A percentile compares a stretch with the other conserved stretches of the same genome.
These are phyloP conservation scores for Gonium pectorale DNA, from an alignment of 139 green algal genomes.

Conservation along the genomic window DNA sequence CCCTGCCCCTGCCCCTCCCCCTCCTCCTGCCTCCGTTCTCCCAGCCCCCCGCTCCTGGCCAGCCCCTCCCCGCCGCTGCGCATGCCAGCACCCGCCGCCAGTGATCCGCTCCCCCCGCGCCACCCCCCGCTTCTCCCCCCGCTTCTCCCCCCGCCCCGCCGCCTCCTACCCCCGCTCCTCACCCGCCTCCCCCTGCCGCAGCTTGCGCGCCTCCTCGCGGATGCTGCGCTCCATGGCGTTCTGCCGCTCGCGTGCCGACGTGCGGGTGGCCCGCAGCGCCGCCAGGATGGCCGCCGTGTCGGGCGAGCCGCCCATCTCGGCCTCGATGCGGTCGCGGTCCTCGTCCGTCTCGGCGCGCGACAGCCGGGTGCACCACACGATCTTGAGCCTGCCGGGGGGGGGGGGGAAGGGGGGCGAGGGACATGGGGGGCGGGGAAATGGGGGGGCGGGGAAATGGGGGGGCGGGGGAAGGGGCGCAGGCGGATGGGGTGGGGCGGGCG, in stretches of 20 bases:
- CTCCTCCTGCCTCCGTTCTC: no score
- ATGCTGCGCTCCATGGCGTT: slow-evolving; percentile 90
- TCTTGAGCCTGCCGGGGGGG: slow-evolving; percentile 62
- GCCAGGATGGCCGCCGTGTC: slow-evolving; percentile 83
- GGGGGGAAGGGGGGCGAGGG: not conserved
- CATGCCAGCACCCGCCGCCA: no score
- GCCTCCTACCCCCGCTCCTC: not conserved
- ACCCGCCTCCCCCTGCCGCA: slow-evolving; percentile 67
- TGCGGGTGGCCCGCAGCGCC: slow-evolving; percentile 84
- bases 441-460: no score
- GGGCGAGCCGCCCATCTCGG: slow-evolving; percentile 69
- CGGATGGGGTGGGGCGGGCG: no score
- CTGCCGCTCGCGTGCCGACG: slow-evolving; percentile 76
- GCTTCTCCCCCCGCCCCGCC: no score
- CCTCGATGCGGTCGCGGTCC: slow-evolving; percentile 83
- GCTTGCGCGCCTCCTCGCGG: slow-evolving; percentile 89
- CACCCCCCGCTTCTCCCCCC: no score
- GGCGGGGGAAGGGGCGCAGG: no score
- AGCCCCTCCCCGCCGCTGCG: no score
- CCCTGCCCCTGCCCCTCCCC: no score
- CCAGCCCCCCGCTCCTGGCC: no score
- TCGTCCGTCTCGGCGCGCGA: slow-evolving; percentile 68
- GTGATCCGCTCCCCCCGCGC: no score
- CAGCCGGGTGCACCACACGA: slow-evolving; percentile 98
- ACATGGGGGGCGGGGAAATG: no score